A percentile compares a stretch with the other conserved stretches of the same genome.
Conservation (phyloP, 2,329 filamentous ascomycete genomes). For the Colletotrichum spaethianum region DNA sequence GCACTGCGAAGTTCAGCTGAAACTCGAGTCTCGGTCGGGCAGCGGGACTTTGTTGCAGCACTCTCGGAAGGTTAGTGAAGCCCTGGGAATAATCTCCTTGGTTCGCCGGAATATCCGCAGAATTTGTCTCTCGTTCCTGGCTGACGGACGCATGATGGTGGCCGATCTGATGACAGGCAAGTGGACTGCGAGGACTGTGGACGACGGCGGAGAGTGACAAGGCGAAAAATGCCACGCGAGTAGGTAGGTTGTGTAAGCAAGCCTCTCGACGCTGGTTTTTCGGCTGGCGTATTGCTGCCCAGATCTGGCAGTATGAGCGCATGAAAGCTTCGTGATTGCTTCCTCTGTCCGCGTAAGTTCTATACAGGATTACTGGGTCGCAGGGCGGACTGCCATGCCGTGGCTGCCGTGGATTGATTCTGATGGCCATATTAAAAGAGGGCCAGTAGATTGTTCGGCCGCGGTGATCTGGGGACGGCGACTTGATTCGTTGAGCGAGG, state of each 20-base stretch:
- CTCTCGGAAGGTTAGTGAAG: conserved; percentile 10
- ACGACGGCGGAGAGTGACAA: conserved; percentile 6
- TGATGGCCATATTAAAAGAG: conserved; percentile 20
- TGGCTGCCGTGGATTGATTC: conserved; percentile 19
- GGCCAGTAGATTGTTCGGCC: neutral
- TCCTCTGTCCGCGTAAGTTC: neutral
- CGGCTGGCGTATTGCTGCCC: conserved; percentile 10
- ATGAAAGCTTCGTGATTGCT: neutral
- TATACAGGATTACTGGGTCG: neutral
- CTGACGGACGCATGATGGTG: neutral
- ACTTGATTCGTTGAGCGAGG: neutral
- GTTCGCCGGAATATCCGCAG: conserved; percentile 14
- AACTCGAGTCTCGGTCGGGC: conserved; percentile 2
- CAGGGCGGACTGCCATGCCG: neutral
- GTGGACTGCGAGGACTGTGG: neutral
- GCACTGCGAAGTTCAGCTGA: neutral
- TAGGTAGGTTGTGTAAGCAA: no score
- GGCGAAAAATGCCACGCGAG: neutral
- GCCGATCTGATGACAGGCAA: neutral
- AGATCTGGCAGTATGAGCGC: neutral
- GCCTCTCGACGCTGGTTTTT: conserved; percentile 4
- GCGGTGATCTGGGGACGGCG: conserved; percentile 14
- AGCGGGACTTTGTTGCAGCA: conserved; percentile 3
- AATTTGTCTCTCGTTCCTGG: conserved; percentile 10
- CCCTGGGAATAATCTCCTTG: conserved; percentile 7